Evolutionary conservation across 192 early-diverging fungal genomes (phyloP).

Genomic region (Backusella sp.): DNA sequence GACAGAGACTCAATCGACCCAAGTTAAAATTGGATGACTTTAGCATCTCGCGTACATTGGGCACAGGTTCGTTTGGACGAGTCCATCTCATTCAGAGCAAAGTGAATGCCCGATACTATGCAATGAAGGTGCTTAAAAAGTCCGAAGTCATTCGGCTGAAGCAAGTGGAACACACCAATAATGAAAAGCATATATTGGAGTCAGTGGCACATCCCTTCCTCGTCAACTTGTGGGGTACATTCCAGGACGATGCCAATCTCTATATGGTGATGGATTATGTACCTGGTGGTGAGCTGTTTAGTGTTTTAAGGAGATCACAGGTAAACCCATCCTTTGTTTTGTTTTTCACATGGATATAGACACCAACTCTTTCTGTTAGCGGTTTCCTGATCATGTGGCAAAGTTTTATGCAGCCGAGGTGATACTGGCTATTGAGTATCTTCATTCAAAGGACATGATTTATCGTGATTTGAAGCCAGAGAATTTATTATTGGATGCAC

Average conservation of each 20-base stretch:
- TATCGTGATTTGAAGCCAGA: slow-evolving; percentile 88
- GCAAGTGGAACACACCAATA: slow-evolving; percentile 96
- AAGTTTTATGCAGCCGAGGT: slow-evolving; percentile 85
- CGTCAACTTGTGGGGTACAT: slow-evolving; percentile 85
- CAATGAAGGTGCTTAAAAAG: slow-evolving; percentile 96
- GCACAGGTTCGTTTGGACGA: slow-evolving; percentile 94
- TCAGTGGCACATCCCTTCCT: slow-evolving; percentile 84
- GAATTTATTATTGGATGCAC: slow-evolving; percentile 62
- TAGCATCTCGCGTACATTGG: slow-evolving; percentile 83
- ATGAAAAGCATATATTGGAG: slow-evolving; percentile 89
- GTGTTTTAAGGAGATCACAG: slow-evolving; percentile 74
- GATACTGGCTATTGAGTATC: slow-evolving; percentile 77
- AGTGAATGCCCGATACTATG: slow-evolving; percentile 77
- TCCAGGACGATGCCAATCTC: slow-evolving; percentile 77
- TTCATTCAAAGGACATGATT: slow-evolving; percentile 79
- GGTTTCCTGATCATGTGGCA: slow-evolving; percentile 80
- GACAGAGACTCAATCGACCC: slow-evolving; percentile 32
- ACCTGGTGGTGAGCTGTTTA: slow-evolving; percentile 83
- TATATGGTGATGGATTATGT: slow-evolving; percentile 90
- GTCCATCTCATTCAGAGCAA: slow-evolving; percentile 86
- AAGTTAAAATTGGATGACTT: slow-evolving; percentile 76
- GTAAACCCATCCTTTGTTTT: slow-evolving; percentile 1
- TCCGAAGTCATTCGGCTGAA: slow-evolving; percentile 86
- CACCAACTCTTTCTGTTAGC: not conserved
- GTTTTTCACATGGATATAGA: too few relatives aligned